Conservation (phyloP, 2,329 filamentous ascomycete species). For the Phoma sp. region DNA sequence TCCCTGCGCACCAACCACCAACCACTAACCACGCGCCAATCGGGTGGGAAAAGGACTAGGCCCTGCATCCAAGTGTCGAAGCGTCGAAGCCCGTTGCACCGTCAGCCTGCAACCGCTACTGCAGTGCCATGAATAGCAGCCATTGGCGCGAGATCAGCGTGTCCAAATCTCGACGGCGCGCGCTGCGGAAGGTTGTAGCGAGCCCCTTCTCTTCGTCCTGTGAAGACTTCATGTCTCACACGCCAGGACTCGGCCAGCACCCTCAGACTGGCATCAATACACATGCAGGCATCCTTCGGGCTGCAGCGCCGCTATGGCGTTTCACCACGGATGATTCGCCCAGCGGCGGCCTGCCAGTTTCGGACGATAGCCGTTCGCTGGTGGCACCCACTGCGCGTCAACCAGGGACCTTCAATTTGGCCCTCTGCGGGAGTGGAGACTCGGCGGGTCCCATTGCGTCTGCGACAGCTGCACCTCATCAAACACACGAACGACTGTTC, state of each 20-base stretch:
- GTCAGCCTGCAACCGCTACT: slow-evolving; percentile 10
- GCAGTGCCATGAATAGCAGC: slow-evolving; percentile 16
- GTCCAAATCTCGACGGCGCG: not conserved
- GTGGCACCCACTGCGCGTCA: slow-evolving; percentile 28
- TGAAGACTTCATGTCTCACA: too few relatives aligned
- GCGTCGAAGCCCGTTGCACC: slow-evolving; percentile 25
- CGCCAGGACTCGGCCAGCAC: too few relatives aligned
- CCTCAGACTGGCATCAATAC: not conserved
- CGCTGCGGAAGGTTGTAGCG: slow-evolving; percentile 1
- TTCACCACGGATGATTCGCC: slow-evolving; percentile 25
- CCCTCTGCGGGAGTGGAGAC: slow-evolving; percentile 18
- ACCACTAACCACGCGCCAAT: slow-evolving; percentile 18
- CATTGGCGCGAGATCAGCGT: slow-evolving; percentile 13
- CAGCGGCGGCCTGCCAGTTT: slow-evolving; percentile 27
- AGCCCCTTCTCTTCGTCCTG: not conserved
- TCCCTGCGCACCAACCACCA: slow-evolving; percentile 14
- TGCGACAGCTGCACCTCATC: slow-evolving; percentile 29
- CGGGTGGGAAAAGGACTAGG: slow-evolving; percentile 21
- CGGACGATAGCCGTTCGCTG: slow-evolving; percentile 22
- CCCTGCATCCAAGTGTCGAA: slow-evolving; percentile 22
- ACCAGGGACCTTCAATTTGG: slow-evolving; percentile 20
- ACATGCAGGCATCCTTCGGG: slow-evolving; percentile 1
- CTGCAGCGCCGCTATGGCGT: slow-evolving; percentile 19
- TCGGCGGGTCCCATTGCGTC: slow-evolving; percentile 20
- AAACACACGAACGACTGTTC: slow-evolving; percentile 40